A percentile compares a stretch with the other conserved stretches of the same genome.
phyloP scores from a whole-genome alignment of 2,329 filamentous ascomycete species.

The Calonectria hongkongensis region DNA sequence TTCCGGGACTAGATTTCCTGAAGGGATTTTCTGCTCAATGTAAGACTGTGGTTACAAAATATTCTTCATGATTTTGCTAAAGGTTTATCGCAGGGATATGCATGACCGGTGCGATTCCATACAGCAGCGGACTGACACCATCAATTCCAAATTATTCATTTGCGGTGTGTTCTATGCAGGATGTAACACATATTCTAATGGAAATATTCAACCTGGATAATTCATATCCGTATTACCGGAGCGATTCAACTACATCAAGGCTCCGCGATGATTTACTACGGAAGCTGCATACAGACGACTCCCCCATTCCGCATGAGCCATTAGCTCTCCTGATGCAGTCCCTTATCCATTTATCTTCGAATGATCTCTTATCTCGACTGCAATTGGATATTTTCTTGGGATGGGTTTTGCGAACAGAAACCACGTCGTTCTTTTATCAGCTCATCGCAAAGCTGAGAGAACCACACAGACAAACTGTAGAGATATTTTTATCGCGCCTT shows the following conservation, averaged over 20 bases:
- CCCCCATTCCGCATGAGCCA: not conserved
- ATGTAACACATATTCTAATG: not conserved
- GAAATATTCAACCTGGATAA: not conserved
- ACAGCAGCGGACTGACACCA: not conserved
- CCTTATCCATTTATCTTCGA: not conserved
- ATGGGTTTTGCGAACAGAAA: not conserved
- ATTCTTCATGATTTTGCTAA: not conserved
- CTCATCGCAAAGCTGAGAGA: not conserved
- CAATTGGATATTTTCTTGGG: not conserved
- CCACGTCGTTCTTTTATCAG: not conserved
- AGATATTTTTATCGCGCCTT: constrained; percentile 5
- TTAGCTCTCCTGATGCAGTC: not conserved
- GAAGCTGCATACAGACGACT: not conserved
- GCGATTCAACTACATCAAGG: too few species aligned
- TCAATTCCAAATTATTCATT: not conserved
- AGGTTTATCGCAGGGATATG: not conserved
- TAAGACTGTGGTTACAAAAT: not conserved
- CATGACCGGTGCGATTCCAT: not conserved
- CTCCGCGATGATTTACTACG: not conserved
- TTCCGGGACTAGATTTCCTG: not conserved
- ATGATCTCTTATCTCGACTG: not conserved
- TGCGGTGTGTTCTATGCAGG: not conserved
- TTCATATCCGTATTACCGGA: too few species aligned
- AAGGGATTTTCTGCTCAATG: not conserved
- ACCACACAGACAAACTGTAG: not conserved